Conservation (phyloP, 2,329 filamentous ascomycete genomes). For the Neofusicoccum laricinum region DNA sequence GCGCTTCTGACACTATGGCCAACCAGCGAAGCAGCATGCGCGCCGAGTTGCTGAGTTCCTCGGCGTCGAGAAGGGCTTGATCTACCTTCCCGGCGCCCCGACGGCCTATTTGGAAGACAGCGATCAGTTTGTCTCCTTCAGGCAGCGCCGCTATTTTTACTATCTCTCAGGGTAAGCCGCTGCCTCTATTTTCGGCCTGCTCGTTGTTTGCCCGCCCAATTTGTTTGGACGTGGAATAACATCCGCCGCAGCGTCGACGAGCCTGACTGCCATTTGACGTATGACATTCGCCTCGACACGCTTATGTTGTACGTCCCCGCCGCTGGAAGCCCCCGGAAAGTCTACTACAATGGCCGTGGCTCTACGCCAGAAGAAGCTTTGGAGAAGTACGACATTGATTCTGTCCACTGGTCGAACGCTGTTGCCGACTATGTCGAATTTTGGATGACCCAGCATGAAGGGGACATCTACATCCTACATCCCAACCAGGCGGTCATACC, state of each 20-base stretch:
- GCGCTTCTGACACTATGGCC: constrained; percentile 9
- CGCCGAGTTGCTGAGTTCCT: constrained; percentile 35
- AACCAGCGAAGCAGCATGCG: constrained; percentile 40
- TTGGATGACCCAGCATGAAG: constrained; percentile 27
- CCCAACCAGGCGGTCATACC: constrained; percentile 11
- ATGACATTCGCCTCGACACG: constrained; percentile 57
- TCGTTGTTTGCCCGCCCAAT: background rate
- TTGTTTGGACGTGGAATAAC: constrained; percentile 16
- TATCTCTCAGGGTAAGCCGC: constrained; percentile 52
- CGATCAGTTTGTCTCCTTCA: constrained; percentile 55
- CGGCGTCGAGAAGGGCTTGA: constrained; percentile 42
- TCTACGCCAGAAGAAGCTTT: constrained; percentile 62
- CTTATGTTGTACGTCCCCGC: constrained; percentile 73
- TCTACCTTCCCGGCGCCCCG: constrained; percentile 55
- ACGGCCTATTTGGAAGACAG: constrained; percentile 55
- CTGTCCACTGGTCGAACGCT: constrained; percentile 56
- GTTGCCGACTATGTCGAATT: constrained; percentile 28
- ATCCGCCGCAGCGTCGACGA: constrained; percentile 39
- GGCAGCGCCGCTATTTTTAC: constrained; percentile 62
- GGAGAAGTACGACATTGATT: constrained; percentile 65
- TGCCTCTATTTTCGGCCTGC: background rate
- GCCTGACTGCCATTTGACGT: constrained; percentile 55
- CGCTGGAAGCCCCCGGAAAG: constrained; percentile 55
- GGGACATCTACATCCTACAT: constrained; percentile 37
- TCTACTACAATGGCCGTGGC: constrained; percentile 63